Evolutionary conservation across 2,329 filamentous ascomycete genomes (phyloP), one percentile per base, ranked within the genome.

Genomic region (Mycosphaerella sp.): DNA sequence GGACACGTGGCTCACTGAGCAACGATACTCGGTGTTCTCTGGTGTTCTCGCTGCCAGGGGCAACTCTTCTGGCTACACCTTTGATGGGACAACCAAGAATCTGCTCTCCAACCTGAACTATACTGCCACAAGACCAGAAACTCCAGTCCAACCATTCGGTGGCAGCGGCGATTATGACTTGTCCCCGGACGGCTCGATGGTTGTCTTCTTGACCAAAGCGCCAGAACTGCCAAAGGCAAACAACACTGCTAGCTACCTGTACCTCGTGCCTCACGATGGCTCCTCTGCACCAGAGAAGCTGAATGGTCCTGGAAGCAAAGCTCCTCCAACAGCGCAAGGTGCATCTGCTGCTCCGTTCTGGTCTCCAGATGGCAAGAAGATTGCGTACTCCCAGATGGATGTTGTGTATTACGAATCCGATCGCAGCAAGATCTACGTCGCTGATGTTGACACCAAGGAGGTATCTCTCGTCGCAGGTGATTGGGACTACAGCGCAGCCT

Each of bases 21-120:
- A 78, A 60, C 71, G 68, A 47, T 76, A 75, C 55, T 62, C 75
- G 0, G 72, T 79, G 40, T 79, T 71, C 62, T 74, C 72, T 59
- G 76, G 72, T 18, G 62, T 75, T 34, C 64, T 79, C 28, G 46
- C 27, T 17, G 51, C 44, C 39, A 54, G 53, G 27, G 36, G 37
- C 25, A 45, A 45, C 13, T 35, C 43, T 21, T 54, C 53, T 10
- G 50, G 48, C 6, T 53, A 53, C 35, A 55, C 36, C 27, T 56
- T 61, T 30, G 48, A 49, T 43, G 58, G 57, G 10, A 48, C 47
- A 14, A 51, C 60, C 39, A 61, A 45, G 32, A 62, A 62, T 40
- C 48, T 60, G 28, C 48, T 62, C 8, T 41, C 52, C 21, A 55
- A 55, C 25, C 50, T 62, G 30, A 52, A 59, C 12, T 60, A 59